These are phyloP conservation scores for Cyberlindnera misumaiensis DNA, from an alignment of 805 yeast genomes.

Conservation along the genomic window DNA sequence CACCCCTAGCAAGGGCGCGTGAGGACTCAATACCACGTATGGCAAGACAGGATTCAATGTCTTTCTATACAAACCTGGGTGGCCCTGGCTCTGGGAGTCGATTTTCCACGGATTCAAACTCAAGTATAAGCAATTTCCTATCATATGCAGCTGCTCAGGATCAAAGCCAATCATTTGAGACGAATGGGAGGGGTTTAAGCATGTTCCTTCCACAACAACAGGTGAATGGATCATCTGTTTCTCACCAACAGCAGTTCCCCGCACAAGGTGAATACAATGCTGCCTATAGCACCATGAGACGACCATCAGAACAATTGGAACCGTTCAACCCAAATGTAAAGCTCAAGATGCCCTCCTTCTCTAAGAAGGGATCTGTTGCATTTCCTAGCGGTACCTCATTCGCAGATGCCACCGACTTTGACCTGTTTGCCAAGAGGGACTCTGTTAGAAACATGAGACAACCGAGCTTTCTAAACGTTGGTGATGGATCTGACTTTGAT, in stretches of 20 bases:
- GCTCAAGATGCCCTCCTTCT: constrained; percentile 22
- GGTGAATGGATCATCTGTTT: neutral
- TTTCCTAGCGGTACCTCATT: constrained; percentile 10
- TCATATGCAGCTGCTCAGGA: constrained; percentile 3
- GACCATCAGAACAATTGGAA: constrained; percentile 46
- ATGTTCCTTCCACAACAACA: constrained; percentile 14
- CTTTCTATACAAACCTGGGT: constrained; percentile 20
- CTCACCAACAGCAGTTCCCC: constrained; percentile 1
- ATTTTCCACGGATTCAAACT: constrained; percentile 25
- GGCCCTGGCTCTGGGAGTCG: constrained; percentile 14
- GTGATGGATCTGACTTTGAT: constrained; percentile 22
- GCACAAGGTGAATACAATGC: constrained; percentile 15
- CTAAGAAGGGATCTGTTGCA: constrained; percentile 12
- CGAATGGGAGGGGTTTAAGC: constrained; percentile 21
- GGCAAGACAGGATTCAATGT: constrained; percentile 23
- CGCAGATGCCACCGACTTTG: constrained; percentile 16
- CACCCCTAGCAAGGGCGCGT: constrained; percentile 1
- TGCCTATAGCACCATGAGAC: constrained; percentile 26
- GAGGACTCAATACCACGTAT: constrained; percentile 13
- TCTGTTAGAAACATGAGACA: constrained; percentile 19
- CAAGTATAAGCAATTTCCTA: constrained; percentile 20
- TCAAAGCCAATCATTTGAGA: constrained; percentile 12
- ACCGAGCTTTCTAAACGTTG: constrained; percentile 22
- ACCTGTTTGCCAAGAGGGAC: constrained; percentile 21
- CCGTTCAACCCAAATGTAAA: constrained; percentile 36